phyloP scores from a whole-genome alignment of 257 asterid genomes.

The Henckelia pumila region DNA sequence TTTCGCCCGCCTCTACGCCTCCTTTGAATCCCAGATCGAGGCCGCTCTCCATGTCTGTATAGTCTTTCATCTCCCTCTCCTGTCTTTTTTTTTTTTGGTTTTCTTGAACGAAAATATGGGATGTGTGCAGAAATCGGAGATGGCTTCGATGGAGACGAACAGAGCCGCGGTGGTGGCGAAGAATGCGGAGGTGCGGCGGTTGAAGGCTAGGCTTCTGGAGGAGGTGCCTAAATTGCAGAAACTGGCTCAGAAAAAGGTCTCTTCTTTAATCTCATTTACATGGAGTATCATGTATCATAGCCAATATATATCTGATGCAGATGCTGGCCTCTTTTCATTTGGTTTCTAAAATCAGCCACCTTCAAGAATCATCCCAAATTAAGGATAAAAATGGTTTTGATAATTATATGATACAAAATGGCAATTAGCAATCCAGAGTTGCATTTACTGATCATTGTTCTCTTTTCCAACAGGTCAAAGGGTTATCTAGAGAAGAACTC shows the following conservation, averaged over 20 bases:
- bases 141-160: constrained; percentile 64
- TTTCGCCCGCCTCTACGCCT: constrained; percentile 64
- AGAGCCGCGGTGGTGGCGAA: constrained; percentile 86
- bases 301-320: too few relatives aligned
- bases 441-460: neutral
- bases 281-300: too few relatives aligned
- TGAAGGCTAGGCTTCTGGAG: constrained; percentile 72
- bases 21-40: constrained; percentile 68
- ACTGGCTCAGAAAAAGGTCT: constrained; percentile 68
- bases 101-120: neutral
- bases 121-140: constrained; percentile 52
- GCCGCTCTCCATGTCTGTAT: constrained; percentile 47
- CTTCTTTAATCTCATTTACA: neutral
- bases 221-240: constrained; percentile 80
- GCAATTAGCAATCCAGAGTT: too few relatives aligned
- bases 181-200: constrained; percentile 88
- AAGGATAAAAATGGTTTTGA: too few relatives aligned
- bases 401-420: too few relatives aligned
- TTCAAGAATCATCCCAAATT: too few relatives aligned
- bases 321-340: too few relatives aligned
- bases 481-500: constrained; percentile 57
- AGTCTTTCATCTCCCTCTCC: neutral
- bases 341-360: too few relatives aligned
- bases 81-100: neutral
- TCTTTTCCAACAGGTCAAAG: constrained; percentile 59